These are phyloP conservation scores for Globisporangium parvum DNA, from an alignment of 352 stramenopile genomes.

Conservation along the genomic window DNA sequence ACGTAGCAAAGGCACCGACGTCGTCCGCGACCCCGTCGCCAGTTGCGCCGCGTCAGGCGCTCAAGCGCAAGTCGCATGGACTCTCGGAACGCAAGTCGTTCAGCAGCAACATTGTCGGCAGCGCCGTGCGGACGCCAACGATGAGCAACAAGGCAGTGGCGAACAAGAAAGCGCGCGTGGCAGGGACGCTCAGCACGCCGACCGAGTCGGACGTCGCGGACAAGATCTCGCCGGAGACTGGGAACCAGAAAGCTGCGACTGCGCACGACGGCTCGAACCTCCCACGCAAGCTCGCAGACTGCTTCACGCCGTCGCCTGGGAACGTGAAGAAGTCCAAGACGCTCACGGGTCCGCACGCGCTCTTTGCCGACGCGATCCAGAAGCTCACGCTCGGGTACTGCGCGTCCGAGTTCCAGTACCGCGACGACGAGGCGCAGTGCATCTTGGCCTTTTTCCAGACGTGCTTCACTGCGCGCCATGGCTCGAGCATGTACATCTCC, in stretches of 20 bases:
- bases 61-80: conserved; percentile 12
- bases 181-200: conserved; percentile 10
- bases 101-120: too few relatives aligned
- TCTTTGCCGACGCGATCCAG: conserved; percentile 33
- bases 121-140: neutral
- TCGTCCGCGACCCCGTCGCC: neutral
- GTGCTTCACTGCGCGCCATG: conserved; percentile 43
- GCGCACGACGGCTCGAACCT: conserved; percentile 17
- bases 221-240: conserved; percentile 39
- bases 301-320: conserved; percentile 63
- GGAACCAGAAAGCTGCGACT: conserved; percentile 17
- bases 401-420: conserved; percentile 41
- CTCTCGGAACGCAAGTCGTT: conserved; percentile 1
- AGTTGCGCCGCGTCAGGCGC: conserved; percentile 1
- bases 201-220: conserved; percentile 14
- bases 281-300: conserved; percentile 39
- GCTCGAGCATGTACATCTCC: conserved; percentile 73
- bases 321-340: conserved; percentile 22
- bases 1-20: neutral
- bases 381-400: conserved; percentile 46
- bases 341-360: conserved; percentile 7
- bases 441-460: conserved; percentile 53
- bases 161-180: conserved; percentile 11
- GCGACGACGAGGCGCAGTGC: conserved; percentile 45
- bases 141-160: neutral